Percentiles rank a stretch among this genome's conserved stretches.
Conservation (phyloP, 805 yeast genomes). For the Wickerhamomyces chaumierensis region DNA sequence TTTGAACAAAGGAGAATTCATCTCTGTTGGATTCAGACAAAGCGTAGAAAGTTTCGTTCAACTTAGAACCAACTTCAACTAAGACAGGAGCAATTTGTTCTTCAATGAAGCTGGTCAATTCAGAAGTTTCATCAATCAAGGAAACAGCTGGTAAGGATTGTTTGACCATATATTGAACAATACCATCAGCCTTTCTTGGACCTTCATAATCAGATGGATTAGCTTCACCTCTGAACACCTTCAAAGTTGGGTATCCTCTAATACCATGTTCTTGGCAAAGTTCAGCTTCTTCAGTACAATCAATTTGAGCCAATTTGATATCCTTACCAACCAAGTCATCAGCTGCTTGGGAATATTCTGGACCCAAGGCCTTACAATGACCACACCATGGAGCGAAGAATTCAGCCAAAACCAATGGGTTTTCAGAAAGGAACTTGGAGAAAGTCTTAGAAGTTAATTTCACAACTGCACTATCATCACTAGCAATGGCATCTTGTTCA, state of each 20-base stretch:
- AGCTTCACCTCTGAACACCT: conserved; percentile 47
- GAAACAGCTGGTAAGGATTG: conserved; percentile 71
- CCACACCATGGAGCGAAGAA: conserved; percentile 98
- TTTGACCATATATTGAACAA: conserved; percentile 68
- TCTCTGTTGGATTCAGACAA: conserved; percentile 61
- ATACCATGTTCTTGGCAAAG: conserved; percentile 59
- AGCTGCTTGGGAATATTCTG: conserved; percentile 69
- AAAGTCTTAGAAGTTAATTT: conserved; percentile 61
- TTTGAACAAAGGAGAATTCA: conserved; percentile 46
- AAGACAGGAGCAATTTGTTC: conserved; percentile 41
- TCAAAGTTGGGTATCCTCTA: conserved; percentile 78
- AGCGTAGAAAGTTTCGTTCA: conserved; percentile 45
- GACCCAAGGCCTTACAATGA: conserved; percentile 83
- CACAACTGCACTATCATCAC: conserved; percentile 79
- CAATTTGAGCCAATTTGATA: conserved; percentile 71
- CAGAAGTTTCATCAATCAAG: conserved; percentile 33
- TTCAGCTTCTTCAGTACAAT: conserved; percentile 70
- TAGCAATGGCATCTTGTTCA: conserved; percentile 56
- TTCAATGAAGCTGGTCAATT: conserved; percentile 37
- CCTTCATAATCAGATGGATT: conserved; percentile 65
- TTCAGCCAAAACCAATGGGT: conserved; percentile 76
- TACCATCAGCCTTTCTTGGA: conserved; percentile 71
- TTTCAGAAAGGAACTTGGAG: conserved; percentile 49
- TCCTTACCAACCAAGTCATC: conserved; percentile 45
- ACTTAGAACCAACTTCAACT: conserved; percentile 38